Percentiles rank a stretch among this genome's conserved stretches.
Conservation (phyloP, 768 basidiomycete species). For the Cystofilobasidium macerans region DNA sequence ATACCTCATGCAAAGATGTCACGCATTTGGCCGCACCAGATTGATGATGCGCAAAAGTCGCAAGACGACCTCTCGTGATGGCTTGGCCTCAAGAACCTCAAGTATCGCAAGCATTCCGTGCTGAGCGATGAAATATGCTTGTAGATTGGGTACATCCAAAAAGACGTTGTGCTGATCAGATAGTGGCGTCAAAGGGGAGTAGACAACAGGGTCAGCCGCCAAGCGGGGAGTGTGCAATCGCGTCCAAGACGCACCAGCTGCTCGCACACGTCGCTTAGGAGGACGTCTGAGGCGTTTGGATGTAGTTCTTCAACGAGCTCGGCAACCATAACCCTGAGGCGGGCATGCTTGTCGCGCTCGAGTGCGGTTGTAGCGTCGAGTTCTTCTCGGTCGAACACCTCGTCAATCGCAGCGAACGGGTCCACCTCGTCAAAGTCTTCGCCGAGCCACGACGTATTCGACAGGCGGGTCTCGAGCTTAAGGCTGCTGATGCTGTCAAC, state of each 20-base stretch:
- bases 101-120: constrained; percentile 93
- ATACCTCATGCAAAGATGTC: not conserved
- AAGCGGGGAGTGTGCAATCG: not conserved
- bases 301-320: constrained; percentile 77
- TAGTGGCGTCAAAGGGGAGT: not conserved
- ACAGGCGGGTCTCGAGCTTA: constrained; percentile 72
- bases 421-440: constrained; percentile 87
- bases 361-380: constrained; percentile 86
- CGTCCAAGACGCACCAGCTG: constrained; percentile 55
- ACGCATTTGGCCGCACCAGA: constrained; percentile 45
- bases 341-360: constrained; percentile 83
- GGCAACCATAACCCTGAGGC: constrained; percentile 67
- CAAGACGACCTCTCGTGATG: constrained; percentile 72
- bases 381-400: constrained; percentile 62
- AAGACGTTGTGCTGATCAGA: constrained; percentile 56
- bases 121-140: constrained; percentile 71
- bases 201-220: not conserved
- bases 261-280: constrained; percentile 71
- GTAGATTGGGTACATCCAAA: constrained; percentile 70
- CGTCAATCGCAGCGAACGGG: constrained; percentile 96
- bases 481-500: constrained; percentile 60
- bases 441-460: constrained; percentile 80
- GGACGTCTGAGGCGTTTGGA: constrained; percentile 60
- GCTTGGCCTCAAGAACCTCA: constrained; percentile 79
- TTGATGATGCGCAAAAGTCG: constrained; percentile 83